Percentiles rank a stretch among this genome's conserved stretches.
phyloP scores from a whole-genome alignment of 768 basidiomycete genomes.

The Boletus barrowsii region DNA sequence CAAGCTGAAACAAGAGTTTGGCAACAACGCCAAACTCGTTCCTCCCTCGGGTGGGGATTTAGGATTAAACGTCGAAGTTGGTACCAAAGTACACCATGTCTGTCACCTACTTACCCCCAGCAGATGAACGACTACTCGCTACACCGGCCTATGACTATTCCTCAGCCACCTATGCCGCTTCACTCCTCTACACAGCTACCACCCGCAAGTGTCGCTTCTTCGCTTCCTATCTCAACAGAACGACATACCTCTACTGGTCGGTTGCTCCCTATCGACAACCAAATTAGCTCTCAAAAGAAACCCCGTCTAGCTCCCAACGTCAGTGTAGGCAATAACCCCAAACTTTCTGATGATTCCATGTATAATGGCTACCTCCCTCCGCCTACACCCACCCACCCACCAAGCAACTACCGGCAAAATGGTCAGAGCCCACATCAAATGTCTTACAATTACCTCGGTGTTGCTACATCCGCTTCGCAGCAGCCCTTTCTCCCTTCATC shows the following conservation, averaged over 20 bases:
- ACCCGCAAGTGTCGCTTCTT: constrained; percentile 16
- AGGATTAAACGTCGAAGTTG: constrained; percentile 24
- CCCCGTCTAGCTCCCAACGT: constrained; percentile 28
- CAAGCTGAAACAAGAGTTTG: constrained; percentile 32
- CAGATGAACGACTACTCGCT: constrained; percentile 29
- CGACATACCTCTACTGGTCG: constrained; percentile 33
- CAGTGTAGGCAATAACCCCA: constrained; percentile 20
- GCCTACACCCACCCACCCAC: constrained; percentile 27
- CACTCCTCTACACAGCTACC: constrained; percentile 29
- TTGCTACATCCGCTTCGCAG: constrained; percentile 15
- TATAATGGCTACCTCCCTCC: constrained; percentile 33
- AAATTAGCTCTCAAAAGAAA: constrained; percentile 27
- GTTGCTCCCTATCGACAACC: constrained; percentile 28
- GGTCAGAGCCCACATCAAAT: constrained; percentile 28
- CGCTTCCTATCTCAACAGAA: constrained; percentile 34
- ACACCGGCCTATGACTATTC: constrained; percentile 33
- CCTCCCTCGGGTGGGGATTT: constrained; percentile 18
- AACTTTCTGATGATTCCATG: constrained; percentile 29
- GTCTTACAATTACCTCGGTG: constrained; percentile 25
- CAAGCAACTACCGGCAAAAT: constrained; percentile 28
- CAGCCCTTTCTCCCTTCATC: constrained; percentile 23
- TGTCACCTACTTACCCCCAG: constrained; percentile 1
- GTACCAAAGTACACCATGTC: constrained; percentile 1
- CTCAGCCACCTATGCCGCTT: constrained; percentile 32
- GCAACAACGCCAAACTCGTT: constrained; percentile 16